Conservation (phyloP, 768 basidiomycete species). For the Dioszegia crocea region DNA sequence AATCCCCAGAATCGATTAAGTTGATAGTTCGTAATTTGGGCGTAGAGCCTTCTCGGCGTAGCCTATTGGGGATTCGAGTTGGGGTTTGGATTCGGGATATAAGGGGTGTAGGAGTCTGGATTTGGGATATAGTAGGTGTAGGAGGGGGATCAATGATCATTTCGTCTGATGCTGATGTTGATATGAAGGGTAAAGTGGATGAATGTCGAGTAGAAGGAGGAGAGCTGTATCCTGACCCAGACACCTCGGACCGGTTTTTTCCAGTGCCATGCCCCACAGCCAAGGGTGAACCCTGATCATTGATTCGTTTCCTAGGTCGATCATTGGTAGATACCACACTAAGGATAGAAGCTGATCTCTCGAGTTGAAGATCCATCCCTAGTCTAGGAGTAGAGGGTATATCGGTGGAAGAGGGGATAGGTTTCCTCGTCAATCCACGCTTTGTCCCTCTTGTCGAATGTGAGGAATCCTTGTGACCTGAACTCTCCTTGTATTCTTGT, state of each 20-base stretch:
- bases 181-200: constrained; percentile 10
- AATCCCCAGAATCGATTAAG: not conserved
- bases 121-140: not conserved
- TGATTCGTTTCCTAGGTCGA: constrained; percentile 25
- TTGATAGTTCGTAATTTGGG: not conserved
- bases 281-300: not conserved
- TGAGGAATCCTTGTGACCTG: not conserved
- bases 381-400: not conserved
- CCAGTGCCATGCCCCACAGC: too few species aligned
- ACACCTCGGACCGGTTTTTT: too few species aligned
- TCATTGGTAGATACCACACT: constrained; percentile 23
- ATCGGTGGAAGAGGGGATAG: not conserved
- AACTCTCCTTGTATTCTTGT: not conserved
- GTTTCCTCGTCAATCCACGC: constrained; percentile 17
- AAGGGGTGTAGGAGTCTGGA: not conserved
- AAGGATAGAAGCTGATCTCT: constrained; percentile 16
- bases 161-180: too few species aligned
- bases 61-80: not conserved
- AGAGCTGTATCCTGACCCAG: constrained; percentile 19
- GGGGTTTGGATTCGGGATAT: not conserved
- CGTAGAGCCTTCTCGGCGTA: not conserved
- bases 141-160: not conserved
- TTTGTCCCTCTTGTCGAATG: constrained; percentile 29
- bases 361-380: constrained; percentile 2
- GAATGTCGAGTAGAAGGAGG: constrained; percentile 34